phyloP scores from a whole-genome alignment of 2,329 filamentous ascomycete species.

The Penicillium verrucosum region DNA sequence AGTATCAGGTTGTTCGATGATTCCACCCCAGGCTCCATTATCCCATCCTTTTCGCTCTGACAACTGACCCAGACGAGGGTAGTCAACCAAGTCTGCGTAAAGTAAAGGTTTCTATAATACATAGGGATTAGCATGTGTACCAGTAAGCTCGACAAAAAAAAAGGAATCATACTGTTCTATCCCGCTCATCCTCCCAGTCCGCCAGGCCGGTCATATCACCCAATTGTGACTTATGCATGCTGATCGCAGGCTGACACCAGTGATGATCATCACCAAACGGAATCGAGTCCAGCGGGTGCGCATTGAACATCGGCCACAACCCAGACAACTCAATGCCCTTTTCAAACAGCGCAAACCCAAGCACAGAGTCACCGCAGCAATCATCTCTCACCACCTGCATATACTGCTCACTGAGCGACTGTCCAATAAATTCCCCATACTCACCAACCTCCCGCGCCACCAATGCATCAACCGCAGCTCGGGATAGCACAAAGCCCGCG shows the following conservation, averaged over 20 bases:
- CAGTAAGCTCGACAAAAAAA: not conserved
- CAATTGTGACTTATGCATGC: slow-evolving; percentile 48
- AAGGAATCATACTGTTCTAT: slow-evolving; percentile 19
- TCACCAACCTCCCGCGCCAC: slow-evolving; percentile 19
- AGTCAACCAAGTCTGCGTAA: slow-evolving; percentile 33
- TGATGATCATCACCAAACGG: slow-evolving; percentile 45
- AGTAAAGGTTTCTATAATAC: slow-evolving; percentile 17
- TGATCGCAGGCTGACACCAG: slow-evolving; percentile 53
- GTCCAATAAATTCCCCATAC: slow-evolving; percentile 40
- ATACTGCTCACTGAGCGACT: slow-evolving; percentile 41
- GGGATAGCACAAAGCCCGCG: slow-evolving; percentile 48
- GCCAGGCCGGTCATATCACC: slow-evolving; percentile 51
- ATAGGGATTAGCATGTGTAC: not conserved
- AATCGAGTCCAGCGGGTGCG: slow-evolving; percentile 51
- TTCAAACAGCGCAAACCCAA: slow-evolving; percentile 49
- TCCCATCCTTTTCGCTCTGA: slow-evolving; percentile 31
- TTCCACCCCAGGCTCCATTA: slow-evolving; percentile 36
- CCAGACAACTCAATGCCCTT: slow-evolving; percentile 47
- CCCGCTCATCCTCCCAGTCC: slow-evolving; percentile 38
- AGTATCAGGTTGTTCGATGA: slow-evolving; percentile 25
- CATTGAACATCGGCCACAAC: slow-evolving; percentile 49
- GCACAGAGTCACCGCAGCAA: slow-evolving; percentile 53
- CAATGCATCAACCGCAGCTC: slow-evolving; percentile 46
- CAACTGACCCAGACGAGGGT: slow-evolving; percentile 23
- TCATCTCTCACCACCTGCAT: slow-evolving; percentile 45